These are phyloP conservation scores for Elasticomyces elasticus DNA, from an alignment of 495 filamentous ascomycete species.

Conservation along the genomic window DNA sequence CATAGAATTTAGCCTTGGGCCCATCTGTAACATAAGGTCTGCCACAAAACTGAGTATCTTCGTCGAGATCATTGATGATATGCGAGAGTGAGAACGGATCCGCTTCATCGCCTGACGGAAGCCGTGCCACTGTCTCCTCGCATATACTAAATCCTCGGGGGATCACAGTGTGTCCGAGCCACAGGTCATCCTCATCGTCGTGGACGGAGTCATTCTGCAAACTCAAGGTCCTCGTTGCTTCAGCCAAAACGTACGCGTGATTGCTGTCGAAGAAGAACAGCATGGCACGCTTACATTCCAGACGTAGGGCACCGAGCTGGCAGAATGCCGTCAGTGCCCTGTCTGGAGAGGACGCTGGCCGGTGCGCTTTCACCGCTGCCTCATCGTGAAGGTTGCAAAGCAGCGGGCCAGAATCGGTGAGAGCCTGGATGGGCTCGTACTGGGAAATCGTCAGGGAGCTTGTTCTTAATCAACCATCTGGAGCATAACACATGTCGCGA, in stretches of 20 bases:
- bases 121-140: too few relatives aligned
- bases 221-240: slow-evolving; percentile 27
- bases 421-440: slow-evolving; percentile 13
- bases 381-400: slow-evolving; percentile 8
- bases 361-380: slow-evolving; percentile 3
- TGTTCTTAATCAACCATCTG: too few relatives aligned
- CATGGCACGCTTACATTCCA: slow-evolving; percentile 32
- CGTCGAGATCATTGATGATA: slow-evolving; percentile 11
- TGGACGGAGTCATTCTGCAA: slow-evolving; percentile 12
- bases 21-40: slow-evolving; percentile 8
- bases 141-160: slow-evolving; percentile 9
- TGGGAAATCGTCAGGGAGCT: too few relatives aligned
- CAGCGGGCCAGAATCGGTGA: slow-evolving; percentile 2
- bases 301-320: slow-evolving; percentile 28
- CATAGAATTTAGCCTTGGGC: slow-evolving; percentile 22
- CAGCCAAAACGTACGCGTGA: slow-evolving; percentile 35
- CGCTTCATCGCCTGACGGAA: not conserved
- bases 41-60: slow-evolving; percentile 14
- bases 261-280: slow-evolving; percentile 34
- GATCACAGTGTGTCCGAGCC: slow-evolving; percentile 23
- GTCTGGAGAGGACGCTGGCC: slow-evolving; percentile 13
- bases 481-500: too few relatives aligned
- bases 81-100: not conserved
- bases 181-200: slow-evolving; percentile 27
- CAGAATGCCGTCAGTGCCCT: slow-evolving; percentile 16